A percentile compares a stretch with the other conserved stretches of the same genome.
These are phyloP conservation scores for Populus trichocarpa DNA, from an alignment of 441 rosid genomes.

Conservation along the genomic window DNA sequence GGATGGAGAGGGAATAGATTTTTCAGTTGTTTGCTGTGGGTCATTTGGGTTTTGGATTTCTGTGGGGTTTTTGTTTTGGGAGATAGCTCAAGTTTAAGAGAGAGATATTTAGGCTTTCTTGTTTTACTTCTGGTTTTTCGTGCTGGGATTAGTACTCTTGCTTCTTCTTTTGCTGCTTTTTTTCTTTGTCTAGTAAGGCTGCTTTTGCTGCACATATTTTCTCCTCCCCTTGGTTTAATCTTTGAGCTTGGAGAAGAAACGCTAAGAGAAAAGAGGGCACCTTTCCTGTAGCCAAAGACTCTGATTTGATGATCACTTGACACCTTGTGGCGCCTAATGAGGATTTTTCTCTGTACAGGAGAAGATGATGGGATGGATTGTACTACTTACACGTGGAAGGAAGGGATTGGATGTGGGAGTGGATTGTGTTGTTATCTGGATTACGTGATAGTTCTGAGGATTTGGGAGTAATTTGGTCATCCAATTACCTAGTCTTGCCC, in stretches of 20 bases:
- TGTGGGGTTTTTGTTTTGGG: not conserved
- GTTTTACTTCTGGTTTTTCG: constrained; percentile 50
- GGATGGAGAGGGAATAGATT: constrained; percentile 48
- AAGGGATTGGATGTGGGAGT: constrained; percentile 26
- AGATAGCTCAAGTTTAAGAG: constrained; percentile 44
- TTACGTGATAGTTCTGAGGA: constrained; percentile 30
- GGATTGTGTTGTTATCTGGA: constrained; percentile 56
- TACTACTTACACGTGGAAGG: constrained; percentile 37
- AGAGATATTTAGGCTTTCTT: constrained; percentile 61
- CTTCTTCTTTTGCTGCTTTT: constrained; percentile 6
- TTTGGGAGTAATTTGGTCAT: constrained; percentile 11
- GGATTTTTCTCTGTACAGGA: not conserved
- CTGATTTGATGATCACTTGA: not conserved
- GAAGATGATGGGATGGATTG: constrained; percentile 8
- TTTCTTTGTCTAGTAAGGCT: constrained; percentile 15
- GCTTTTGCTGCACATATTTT: constrained; percentile 26
- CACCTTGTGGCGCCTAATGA: not conserved
- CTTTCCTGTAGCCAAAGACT: not conserved
- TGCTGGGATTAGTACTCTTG: constrained; percentile 21
- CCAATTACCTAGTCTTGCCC: not conserved
- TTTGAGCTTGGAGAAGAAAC: not conserved
- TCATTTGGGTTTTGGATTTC: constrained; percentile 9
- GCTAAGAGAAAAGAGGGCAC: not conserved
- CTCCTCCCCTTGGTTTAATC: not conserved
- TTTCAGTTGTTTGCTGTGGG: constrained; percentile 21